Evolutionary conservation across 495 filamentous ascomycete species (phyloP), one percentile per base, ranked within the genome.

Genomic region (Penicillium psychrofluorescens): DNA sequence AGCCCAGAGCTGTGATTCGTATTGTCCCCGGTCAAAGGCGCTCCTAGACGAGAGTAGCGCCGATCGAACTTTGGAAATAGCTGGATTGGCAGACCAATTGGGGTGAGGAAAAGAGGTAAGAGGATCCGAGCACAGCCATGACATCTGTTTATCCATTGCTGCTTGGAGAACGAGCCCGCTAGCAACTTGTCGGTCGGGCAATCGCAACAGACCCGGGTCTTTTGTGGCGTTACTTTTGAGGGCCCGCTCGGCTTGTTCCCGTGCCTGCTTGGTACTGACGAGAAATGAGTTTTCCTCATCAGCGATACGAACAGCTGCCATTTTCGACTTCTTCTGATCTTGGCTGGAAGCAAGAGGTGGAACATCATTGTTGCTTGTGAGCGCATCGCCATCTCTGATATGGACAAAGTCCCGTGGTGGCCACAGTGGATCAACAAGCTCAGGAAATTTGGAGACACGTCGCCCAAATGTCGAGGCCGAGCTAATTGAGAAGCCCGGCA

Each of bases 21-120:
- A 95, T 34, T 77, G 69, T 12, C 78, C 83, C 49, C 60, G 77
- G 63, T 99, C 94, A 55, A 92, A 96, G 11, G 92, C 81, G 1
- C 81, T 88, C 11, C 88, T 69, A 0, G 76, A 72, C 2, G 62
- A 69, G 12, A 64, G 56, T 14, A 97, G 74, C 6, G 68, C 72
- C 2, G 72, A 53, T 44, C 83, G 85, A 2, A 88, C 66, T 9
- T 72, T 76, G 0, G 59, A 41, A n/a, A 91, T 64, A 11, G 79
- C 78, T 0, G 78, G 72, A 29, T 11, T 41, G 11, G 55, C 38
- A 29, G 22, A 22, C 22, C 22, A 22, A 22, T 22, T 4, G 22
- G 22, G 22, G 22, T 6, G 6, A 22, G 2, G 22, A 22, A 22
- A 22, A 22, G 22, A 22, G 4, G 41, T 33, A 34, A 8, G 15